Conservation (phyloP, 2,329 filamentous ascomycete genomes). For the Neofusicoccum cordaticola region DNA sequence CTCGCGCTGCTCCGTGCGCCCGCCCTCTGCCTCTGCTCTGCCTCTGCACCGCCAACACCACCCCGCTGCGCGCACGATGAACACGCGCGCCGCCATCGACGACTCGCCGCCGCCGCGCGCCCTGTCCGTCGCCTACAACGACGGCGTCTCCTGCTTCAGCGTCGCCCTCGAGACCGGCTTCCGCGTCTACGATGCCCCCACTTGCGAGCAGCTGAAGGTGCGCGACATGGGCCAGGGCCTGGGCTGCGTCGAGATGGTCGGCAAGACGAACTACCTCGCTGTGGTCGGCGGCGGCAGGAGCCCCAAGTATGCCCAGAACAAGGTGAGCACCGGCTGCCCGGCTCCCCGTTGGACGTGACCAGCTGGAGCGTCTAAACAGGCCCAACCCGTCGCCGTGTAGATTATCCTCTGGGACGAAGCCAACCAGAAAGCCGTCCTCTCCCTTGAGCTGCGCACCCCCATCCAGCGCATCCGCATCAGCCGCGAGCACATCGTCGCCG, state of each 20-base stretch:
- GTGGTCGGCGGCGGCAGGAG: conserved; percentile 83
- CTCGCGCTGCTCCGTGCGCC: conserved; percentile 16
- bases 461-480: conserved; percentile 78
- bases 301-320: conserved; percentile 84
- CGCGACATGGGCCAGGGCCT: conserved; percentile 61
- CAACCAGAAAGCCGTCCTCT: conserved; percentile 71
- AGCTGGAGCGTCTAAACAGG: conserved; percentile 9
- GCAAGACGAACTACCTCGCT: conserved; percentile 80
- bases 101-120: conserved; percentile 70
- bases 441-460: conserved; percentile 73
- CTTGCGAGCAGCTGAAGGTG: conserved; percentile 30
- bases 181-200: conserved; percentile 46
- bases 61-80: conserved; percentile 59
- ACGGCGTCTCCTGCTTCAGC: conserved; percentile 79
- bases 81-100: conserved; percentile 83
- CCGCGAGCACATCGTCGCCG: conserved; percentile 72
- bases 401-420: conserved; percentile 90
- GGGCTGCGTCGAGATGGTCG: conserved; percentile 81
- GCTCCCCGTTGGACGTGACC: conserved; percentile 5
- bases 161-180: conserved; percentile 85
- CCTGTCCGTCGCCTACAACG: conserved; percentile 82
- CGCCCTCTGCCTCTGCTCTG: neutral
- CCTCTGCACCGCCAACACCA: neutral
- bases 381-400: conserved; percentile 37
- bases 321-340: conserved; percentile 48